phyloP scores from a whole-genome alignment of 352 stramenopile species.

The Bremia lactucae region DNA sequence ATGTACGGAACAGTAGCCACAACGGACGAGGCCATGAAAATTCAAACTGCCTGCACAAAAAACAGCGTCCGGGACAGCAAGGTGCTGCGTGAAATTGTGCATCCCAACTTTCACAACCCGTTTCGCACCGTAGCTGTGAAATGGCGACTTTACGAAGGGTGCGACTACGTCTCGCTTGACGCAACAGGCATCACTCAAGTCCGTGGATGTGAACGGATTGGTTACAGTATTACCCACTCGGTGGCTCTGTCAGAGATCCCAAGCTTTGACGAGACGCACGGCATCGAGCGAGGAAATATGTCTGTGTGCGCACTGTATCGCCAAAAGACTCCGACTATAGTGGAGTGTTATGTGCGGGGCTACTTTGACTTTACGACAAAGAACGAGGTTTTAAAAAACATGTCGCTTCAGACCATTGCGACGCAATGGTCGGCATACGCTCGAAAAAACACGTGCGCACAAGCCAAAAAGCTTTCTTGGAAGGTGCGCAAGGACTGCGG shows the following conservation, averaged over 20 bases:
- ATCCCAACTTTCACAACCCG: conserved; percentile 37
- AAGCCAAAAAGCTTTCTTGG: conserved; percentile 30
- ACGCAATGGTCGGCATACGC: conserved; percentile 23
- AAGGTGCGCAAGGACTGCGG: conserved; percentile 21
- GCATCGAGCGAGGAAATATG: conserved; percentile 36
- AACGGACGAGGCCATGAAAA: conserved; percentile 34
- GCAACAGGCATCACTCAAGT: conserved; percentile 22
- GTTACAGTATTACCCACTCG: conserved; percentile 36
- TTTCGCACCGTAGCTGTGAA: conserved; percentile 35
- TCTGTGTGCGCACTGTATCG: conserved; percentile 34
- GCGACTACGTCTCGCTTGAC: conserved; percentile 29
- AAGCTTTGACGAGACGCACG: conserved; percentile 15
- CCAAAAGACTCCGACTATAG: conserved; percentile 15
- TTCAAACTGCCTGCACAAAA: conserved; percentile 37
- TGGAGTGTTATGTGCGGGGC: conserved; percentile 40
- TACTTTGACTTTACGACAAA: conserved; percentile 28
- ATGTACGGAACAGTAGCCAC: conserved; percentile 35
- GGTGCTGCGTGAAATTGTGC: conserved; percentile 34
- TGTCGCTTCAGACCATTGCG: conserved; percentile 22
- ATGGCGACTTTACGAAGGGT: conserved; percentile 25
- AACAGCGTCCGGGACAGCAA: conserved; percentile 39
- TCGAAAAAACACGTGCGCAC: conserved; percentile 21
- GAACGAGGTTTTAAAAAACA: conserved; percentile 22
- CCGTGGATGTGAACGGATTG: conserved; percentile 20
- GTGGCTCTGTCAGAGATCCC: conserved; percentile 25